Evolutionary conservation across 106 monocot genomes (phyloP).

Genomic region (Ottelia alismoides): DNA sequence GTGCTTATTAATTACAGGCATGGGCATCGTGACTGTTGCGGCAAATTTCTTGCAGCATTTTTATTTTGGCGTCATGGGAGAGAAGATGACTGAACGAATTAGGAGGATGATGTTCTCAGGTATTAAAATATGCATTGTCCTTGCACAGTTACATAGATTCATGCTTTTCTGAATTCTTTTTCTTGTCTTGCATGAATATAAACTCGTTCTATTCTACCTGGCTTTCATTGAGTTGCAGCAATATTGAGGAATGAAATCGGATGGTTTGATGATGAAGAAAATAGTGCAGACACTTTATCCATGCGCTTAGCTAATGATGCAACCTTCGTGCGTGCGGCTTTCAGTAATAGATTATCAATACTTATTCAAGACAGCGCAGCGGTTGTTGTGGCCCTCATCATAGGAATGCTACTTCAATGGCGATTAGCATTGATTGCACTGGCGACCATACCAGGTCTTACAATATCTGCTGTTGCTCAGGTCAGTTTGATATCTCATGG

Average conservation of each 20-base stretch:
- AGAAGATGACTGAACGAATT: constrained; percentile 97
- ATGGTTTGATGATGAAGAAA: constrained; percentile 99
- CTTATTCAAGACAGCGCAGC: constrained; percentile 94
- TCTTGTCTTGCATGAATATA: not conserved
- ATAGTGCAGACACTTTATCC: constrained; percentile 87
- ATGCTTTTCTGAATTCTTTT: not conserved
- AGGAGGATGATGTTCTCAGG: constrained; percentile 99
- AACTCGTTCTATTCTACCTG: not conserved
- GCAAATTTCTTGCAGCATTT: constrained; percentile 99
- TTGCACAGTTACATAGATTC: not conserved
- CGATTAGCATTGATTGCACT: constrained; percentile 85
- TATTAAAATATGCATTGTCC: too few species aligned
- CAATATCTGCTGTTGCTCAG: constrained; percentile 88
- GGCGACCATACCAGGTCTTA: constrained; percentile 84
- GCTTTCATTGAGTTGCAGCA: constrained; percentile 47
- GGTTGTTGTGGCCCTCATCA: constrained; percentile 64
- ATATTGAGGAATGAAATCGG: constrained; percentile 97
- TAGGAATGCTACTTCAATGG: constrained; percentile 88
- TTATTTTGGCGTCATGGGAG: constrained; percentile 99
- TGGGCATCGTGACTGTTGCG: constrained; percentile 89
- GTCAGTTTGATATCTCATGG: too few species aligned
- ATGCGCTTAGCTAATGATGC: constrained; percentile 99
- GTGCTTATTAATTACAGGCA: constrained; percentile 87
- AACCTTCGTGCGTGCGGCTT: constrained; percentile 97
- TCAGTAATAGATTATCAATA: constrained; percentile 96